Conservation (phyloP, 139 green algal genomes). For the Astrephomene gubernaculifera region DNA sequence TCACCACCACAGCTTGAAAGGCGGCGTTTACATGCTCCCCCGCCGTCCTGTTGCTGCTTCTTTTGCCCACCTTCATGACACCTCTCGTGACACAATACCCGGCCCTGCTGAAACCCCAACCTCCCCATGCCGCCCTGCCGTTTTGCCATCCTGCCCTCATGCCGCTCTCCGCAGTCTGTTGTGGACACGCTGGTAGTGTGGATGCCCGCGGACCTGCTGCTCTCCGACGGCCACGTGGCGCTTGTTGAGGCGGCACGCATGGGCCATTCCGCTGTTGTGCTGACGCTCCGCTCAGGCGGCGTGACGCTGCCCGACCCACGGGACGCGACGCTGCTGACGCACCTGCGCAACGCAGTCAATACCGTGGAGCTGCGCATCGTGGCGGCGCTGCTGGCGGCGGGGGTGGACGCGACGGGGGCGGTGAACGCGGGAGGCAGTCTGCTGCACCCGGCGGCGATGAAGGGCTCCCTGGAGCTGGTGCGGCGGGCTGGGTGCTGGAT, state of each 20-base stretch:
- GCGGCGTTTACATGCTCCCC: no score
- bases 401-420: not conserved
- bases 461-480: constrained; percentile 22
- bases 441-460: not conserved
- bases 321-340: not conserved
- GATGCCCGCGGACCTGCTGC: not conserved
- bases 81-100: no score
- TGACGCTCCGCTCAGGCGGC: not conserved
- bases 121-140: no score
- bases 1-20: no score
- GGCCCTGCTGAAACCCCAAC: no score
- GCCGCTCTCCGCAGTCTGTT: not conserved
- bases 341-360: not conserved
- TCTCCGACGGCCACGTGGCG: not conserved
- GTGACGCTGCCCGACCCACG: constrained; percentile 7
- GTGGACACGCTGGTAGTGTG: constrained; percentile 18
- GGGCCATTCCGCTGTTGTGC: not conserved
- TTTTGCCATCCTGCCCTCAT: not conserved
- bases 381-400: constrained; percentile 33
- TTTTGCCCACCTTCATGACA: no score
- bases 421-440: not conserved
- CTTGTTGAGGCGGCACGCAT: constrained; percentile 14
- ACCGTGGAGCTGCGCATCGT: not conserved
- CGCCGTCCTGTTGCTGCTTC: no score
- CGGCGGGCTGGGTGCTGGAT: not conserved